Conservation (phyloP, 495 filamentous ascomycete genomes). For the Penicillium nucicola region DNA sequence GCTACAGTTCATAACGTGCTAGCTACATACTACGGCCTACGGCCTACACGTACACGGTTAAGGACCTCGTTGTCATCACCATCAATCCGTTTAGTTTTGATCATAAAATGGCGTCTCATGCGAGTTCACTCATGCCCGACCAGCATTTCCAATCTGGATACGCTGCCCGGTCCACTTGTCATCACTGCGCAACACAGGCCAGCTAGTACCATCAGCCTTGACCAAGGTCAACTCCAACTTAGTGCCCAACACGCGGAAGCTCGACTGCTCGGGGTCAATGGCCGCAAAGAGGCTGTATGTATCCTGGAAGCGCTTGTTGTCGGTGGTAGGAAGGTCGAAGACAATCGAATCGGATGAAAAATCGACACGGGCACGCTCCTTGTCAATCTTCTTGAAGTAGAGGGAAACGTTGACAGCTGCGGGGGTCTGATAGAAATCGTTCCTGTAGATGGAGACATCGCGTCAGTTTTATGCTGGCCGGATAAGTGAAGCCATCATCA, state of each 20-base stretch:
- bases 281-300: conserved; percentile 71
- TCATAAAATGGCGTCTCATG: neutral
- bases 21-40: too few species aligned
- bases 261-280: conserved; percentile 70
- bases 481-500: neutral
- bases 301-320: conserved; percentile 77
- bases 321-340: conserved; percentile 79
- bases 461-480: neutral
- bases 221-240: conserved; percentile 85
- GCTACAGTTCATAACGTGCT: neutral
- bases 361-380: conserved; percentile 64
- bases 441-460: conserved; percentile 38
- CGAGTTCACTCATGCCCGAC: conserved; percentile 48
- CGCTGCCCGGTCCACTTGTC: conserved; percentile 76
- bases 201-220: conserved; percentile 80
- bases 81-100: conserved; percentile 1
- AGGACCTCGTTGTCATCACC: conserved; percentile 6
- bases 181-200: conserved; percentile 86
- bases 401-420: conserved; percentile 83
- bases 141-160: conserved; percentile 77
- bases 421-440: conserved; percentile 94
- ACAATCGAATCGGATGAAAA: conserved; percentile 59
- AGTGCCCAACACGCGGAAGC: conserved; percentile 86
- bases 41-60: neutral
- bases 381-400: conserved; percentile 96